Conservation (phyloP, 2,329 filamentous ascomycete species). For the Aspergillus phoenicis region DNA sequence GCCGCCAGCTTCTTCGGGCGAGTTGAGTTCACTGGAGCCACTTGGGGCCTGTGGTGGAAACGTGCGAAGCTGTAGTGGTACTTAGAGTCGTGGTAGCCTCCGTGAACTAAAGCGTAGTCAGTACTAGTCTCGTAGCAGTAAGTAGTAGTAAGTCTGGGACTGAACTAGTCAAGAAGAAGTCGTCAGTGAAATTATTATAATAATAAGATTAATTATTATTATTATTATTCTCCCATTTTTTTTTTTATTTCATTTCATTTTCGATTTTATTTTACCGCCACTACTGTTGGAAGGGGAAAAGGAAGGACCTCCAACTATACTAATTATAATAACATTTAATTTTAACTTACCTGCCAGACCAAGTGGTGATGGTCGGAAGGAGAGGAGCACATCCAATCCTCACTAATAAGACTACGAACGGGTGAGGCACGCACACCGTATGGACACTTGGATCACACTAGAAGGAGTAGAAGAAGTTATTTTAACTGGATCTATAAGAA, state of each 20-base stretch:
- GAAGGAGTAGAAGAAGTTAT: too few species aligned
- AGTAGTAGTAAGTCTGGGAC: conserved; percentile 1
- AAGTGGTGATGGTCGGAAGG: background rate
- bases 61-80: conserved; percentile 20
- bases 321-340: conserved; percentile 14
- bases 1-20: conserved; percentile 33
- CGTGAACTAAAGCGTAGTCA: background rate
- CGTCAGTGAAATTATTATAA: conserved; percentile 2
- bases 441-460: too few species aligned
- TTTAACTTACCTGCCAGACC: conserved; percentile 1
- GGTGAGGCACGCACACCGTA: too few species aligned
- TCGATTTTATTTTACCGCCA: background rate
- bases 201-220: background rate
- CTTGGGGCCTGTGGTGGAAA: conserved; percentile 19
- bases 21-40: conserved; percentile 20
- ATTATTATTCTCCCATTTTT: background rate
- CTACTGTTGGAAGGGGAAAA: background rate
- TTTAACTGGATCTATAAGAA: too few species aligned
- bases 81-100: conserved; percentile 3
- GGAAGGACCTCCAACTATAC: background rate
- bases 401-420: too few species aligned
- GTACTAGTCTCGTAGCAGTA: background rate
- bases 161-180: conserved; percentile 8
- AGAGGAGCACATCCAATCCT: background rate
- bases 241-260: background rate